These are phyloP conservation scores for Desmodesmus armatus DNA, from an alignment of 139 green algal species.

Conservation along the genomic window DNA sequence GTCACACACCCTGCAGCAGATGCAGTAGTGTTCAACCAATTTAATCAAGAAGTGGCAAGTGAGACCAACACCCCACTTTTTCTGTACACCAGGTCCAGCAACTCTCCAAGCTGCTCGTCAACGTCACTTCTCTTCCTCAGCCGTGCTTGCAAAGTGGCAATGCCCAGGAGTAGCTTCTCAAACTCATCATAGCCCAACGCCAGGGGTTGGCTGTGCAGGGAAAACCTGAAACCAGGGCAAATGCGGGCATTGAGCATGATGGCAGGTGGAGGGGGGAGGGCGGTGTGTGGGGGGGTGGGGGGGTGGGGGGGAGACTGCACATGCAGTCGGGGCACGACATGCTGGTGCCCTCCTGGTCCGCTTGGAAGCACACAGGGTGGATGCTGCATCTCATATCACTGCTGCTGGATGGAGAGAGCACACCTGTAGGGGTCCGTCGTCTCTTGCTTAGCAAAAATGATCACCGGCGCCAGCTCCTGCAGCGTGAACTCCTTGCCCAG, in stretches of 20 bases:
- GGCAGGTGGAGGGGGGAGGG: too few species aligned
- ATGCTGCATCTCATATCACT: not conserved
- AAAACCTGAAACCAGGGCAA: too few species aligned
- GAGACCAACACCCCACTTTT: constrained; percentile 70
- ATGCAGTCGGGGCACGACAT: too few species aligned
- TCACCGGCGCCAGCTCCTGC: constrained; percentile 69
- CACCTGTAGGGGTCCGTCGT: constrained; percentile 28
- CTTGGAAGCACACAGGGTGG: too few species aligned
- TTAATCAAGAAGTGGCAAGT: too few species aligned
- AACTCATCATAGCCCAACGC: constrained; percentile 79
- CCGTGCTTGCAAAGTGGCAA: constrained; percentile 49
- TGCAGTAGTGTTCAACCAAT: too few species aligned
- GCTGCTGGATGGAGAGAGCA: not conserved
- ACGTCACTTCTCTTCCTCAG: constrained; percentile 51
- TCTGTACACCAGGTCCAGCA: constrained; percentile 80
- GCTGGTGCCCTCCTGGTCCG: too few species aligned
- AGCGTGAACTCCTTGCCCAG: constrained; percentile 77
- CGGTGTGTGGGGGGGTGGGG: too few species aligned
- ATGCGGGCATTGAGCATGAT: too few species aligned
- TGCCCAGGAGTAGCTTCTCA: constrained; percentile 77
- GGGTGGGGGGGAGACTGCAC: too few species aligned
- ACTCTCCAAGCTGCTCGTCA: constrained; percentile 79
- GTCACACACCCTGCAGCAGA: too few species aligned
- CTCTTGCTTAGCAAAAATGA: constrained; percentile 78
- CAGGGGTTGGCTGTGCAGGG: constrained; percentile 65